Percentiles rank a stretch among this genome's conserved stretches.
phyloP scores from a whole-genome alignment of 148 eudicot genomes.

The Rhododendron simsii region DNA sequence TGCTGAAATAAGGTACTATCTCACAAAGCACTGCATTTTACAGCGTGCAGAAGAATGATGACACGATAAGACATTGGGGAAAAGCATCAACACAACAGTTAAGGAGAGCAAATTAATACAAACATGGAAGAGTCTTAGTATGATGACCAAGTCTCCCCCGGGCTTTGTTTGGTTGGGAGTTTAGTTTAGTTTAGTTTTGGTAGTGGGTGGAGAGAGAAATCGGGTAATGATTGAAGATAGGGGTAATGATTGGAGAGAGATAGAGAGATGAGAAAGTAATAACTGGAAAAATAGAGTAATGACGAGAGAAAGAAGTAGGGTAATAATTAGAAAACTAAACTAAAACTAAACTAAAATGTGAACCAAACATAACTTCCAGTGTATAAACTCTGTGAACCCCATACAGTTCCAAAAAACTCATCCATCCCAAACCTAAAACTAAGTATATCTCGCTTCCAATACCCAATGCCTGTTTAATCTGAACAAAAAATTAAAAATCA shows the following conservation, averaged over 20 bases:
- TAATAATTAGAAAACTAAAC: no score
- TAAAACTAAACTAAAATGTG: no score
- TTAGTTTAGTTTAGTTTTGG: no score
- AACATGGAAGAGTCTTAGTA: not conserved
- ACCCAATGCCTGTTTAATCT: not conserved
- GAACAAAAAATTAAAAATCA: not conserved
- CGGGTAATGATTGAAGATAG: no score
- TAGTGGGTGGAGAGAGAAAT: no score
- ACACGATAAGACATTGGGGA: not conserved
- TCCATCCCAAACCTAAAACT: not conserved
- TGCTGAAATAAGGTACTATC: not conserved
- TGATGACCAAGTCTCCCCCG: not conserved
- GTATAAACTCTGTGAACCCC: not conserved
- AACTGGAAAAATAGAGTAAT: no score
- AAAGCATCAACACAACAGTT: not conserved
- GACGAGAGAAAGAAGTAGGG: no score
- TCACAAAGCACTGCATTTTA: not conserved
- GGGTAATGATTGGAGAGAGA: no score
- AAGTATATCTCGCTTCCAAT: not conserved
- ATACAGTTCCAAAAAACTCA: not conserved
- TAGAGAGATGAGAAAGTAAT: no score
- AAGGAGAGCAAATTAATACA: not conserved
- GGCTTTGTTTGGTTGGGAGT: no score
- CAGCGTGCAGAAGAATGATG: not conserved
- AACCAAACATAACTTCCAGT: no score